Percentiles rank a stretch among this genome's conserved stretches.
Conservation (phyloP, 2,329 filamentous ascomycete species). For the Clarireedia monteithiana region DNA sequence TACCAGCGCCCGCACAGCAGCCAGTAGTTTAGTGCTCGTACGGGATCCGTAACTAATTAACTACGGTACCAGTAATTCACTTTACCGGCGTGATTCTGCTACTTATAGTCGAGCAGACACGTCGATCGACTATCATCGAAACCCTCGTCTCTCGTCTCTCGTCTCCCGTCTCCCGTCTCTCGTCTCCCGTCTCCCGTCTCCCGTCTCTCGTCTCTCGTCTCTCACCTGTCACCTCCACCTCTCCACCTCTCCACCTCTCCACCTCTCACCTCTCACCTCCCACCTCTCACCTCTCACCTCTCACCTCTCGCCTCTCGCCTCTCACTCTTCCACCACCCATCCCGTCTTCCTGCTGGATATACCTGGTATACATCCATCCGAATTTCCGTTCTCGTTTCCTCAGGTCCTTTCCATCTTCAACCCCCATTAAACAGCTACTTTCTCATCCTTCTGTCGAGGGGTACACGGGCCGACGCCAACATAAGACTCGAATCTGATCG, state of each 20-base stretch:
- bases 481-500: too few relatives aligned
- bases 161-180: too few relatives aligned
- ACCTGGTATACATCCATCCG: not conserved
- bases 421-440: not conserved
- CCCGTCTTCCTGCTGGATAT: too few relatives aligned
- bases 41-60: too few relatives aligned
- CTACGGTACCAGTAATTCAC: not conserved
- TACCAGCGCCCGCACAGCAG: too few relatives aligned
- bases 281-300: not conserved
- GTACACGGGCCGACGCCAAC: not conserved
- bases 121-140: not conserved
- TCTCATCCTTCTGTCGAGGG: not conserved
- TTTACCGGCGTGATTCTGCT: not conserved
- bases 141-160: not conserved
- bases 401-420: not conserved
- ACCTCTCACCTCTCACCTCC: too few relatives aligned
- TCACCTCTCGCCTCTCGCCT: not conserved
- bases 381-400: not conserved
- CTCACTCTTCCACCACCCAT: not conserved
- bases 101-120: not conserved
- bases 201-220: not conserved
- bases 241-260: not conserved
- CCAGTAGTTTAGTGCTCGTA: too few relatives aligned
- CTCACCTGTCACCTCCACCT: too few relatives aligned
- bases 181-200: not conserved